These are phyloP conservation scores for Lentithecium fluviatile DNA, from an alignment of 495 filamentous ascomycete genomes.

Conservation along the genomic window DNA sequence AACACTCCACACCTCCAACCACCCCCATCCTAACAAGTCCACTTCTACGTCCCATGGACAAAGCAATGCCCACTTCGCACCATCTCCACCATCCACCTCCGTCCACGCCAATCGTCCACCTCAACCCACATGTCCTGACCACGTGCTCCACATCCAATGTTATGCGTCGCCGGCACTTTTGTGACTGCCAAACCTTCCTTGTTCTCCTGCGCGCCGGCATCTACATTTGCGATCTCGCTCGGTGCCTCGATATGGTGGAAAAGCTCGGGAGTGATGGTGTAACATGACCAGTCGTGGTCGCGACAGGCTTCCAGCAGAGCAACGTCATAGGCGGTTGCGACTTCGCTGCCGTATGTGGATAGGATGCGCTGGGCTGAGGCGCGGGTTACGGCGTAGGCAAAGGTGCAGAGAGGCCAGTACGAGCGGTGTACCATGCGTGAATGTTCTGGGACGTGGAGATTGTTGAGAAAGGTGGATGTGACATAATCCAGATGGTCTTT, in stretches of 20 bases:
- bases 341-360: slow-evolving; percentile 26
- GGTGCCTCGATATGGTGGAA: slow-evolving; percentile 38
- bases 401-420: slow-evolving; percentile 47
- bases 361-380: slow-evolving; percentile 33
- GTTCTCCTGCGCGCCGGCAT: slow-evolving; percentile 6
- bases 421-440: slow-evolving; percentile 45
- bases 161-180: too few species aligned
- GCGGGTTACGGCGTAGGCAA: slow-evolving; percentile 48
- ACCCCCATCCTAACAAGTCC: too few species aligned
- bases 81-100: too few species aligned
- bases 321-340: slow-evolving; percentile 37
- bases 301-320: slow-evolving; percentile 40
- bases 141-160: too few species aligned
- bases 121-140: too few species aligned
- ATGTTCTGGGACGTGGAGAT: slow-evolving; percentile 31
- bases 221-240: slow-evolving; percentile 34
- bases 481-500: slow-evolving; percentile 21
- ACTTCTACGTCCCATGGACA: too few species aligned
- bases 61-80: too few species aligned
- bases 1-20: too few species aligned
- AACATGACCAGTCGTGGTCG: slow-evolving; percentile 37
- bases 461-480: slow-evolving; percentile 26
- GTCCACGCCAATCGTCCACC: too few species aligned
- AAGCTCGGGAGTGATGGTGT: slow-evolving; percentile 37
- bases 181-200: too few species aligned